Conservation (phyloP, 2,329 filamentous ascomycete genomes). For the Onygenales sp. region DNA sequence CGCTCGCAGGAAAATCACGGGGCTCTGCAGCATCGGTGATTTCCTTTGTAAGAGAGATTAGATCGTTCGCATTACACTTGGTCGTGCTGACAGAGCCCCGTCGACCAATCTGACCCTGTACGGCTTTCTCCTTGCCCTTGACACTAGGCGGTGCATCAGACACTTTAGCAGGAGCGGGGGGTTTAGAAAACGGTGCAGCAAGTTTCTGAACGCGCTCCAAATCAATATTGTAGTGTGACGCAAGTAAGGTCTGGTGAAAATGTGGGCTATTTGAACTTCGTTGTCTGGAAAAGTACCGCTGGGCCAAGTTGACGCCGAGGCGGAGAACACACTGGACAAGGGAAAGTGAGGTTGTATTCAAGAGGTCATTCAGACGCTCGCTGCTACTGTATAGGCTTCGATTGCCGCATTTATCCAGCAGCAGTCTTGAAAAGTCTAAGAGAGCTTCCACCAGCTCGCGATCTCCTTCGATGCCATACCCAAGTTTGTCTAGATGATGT, state of each 20-base stretch:
- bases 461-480: slow-evolving; percentile 68
- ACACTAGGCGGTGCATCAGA: slow-evolving; percentile 43
- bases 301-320: slow-evolving; percentile 75
- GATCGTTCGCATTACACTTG: slow-evolving; percentile 68
- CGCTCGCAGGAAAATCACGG: slow-evolving; percentile 23
- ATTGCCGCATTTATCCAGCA: slow-evolving; percentile 93
- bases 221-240: slow-evolving; percentile 69
- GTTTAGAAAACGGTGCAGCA: slow-evolving; percentile 72
- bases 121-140: slow-evolving; percentile 68
- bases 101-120: slow-evolving; percentile 23
- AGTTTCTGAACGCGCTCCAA: slow-evolving; percentile 75
- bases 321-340: slow-evolving; percentile 70
- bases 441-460: slow-evolving; percentile 68
- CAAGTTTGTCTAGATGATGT: slow-evolving; percentile 47
- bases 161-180: slow-evolving; percentile 40
- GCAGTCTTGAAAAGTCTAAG: slow-evolving; percentile 73
- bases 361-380: slow-evolving; percentile 73
- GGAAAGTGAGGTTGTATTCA: slow-evolving; percentile 75
- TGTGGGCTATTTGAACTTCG: slow-evolving; percentile 54
- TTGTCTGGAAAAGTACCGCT: slow-evolving; percentile 85
- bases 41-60: slow-evolving; percentile 57
- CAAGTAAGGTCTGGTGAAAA: slow-evolving; percentile 63
- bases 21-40: slow-evolving; percentile 19
- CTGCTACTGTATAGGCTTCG: slow-evolving; percentile 94
- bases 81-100: slow-evolving; percentile 29